These are phyloP conservation scores for Backusella mclennaniae DNA, from an alignment of 192 early-diverging fungal genomes.

Conservation along the genomic window DNA sequence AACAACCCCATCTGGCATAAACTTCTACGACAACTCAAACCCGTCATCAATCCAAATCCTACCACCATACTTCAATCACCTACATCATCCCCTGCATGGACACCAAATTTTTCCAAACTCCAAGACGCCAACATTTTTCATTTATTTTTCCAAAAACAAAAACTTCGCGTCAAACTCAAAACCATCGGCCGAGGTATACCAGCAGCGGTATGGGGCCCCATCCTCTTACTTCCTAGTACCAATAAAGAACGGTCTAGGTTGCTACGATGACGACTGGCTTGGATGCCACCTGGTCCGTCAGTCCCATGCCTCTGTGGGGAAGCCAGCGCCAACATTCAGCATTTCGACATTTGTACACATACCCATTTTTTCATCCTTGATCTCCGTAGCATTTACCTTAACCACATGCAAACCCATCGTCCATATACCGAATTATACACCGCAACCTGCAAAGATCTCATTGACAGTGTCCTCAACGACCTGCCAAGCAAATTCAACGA, in stretches of 20 bases:
- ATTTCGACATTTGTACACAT: neutral
- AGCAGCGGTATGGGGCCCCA: neutral
- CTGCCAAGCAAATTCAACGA: neutral
- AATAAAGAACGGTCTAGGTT: neutral
- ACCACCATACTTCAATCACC: neutral
- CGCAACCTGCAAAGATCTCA: neutral
- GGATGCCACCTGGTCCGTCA: neutral
- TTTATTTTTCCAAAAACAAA: neutral
- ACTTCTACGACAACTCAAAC: too few relatives aligned
- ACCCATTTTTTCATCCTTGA: neutral
- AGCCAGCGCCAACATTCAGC: neutral
- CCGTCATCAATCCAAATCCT: neutral
- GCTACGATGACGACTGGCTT: neutral
- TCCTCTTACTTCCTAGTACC: neutral
- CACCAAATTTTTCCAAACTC: neutral
- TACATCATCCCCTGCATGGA: neutral
- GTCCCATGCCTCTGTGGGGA: neutral
- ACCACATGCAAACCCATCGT: neutral
- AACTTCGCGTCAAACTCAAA: neutral
- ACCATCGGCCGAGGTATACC: neutral
- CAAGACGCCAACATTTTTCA: neutral
- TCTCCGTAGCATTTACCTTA: neutral
- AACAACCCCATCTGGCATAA: neutral
- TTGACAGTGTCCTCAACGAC: neutral
- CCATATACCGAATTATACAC: neutral